phyloP scores from a whole-genome alignment of 768 basidiomycete genomes.

The Phanerochaete sordida region DNA sequence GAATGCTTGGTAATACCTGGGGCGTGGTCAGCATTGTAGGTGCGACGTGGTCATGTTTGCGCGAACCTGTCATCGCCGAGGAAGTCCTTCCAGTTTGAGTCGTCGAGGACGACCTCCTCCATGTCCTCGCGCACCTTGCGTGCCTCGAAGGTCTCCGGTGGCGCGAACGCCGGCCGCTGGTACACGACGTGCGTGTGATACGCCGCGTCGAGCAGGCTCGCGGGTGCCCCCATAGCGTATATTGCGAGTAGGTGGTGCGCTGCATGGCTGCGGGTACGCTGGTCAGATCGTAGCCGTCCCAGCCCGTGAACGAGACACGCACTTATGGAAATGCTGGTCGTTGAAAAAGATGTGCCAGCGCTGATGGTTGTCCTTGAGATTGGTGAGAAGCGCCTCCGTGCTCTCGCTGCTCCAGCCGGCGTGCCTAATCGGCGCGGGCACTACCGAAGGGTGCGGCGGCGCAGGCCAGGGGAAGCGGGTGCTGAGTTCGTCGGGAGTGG shows the following conservation, averaged over 20 bases:
- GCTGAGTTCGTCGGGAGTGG: slow-evolving; percentile 7
- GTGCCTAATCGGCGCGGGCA: slow-evolving; percentile 15
- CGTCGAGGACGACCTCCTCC: slow-evolving; percentile 30
- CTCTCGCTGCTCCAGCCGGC: slow-evolving; percentile 27
- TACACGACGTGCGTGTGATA: slow-evolving; percentile 38
- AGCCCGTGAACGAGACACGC: neutral
- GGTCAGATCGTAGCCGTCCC: neutral
- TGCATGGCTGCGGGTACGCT: slow-evolving; percentile 40
- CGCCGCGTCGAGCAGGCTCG: slow-evolving; percentile 37
- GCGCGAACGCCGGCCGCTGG: slow-evolving; percentile 34
- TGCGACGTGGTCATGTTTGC: neutral
- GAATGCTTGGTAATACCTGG: slow-evolving; percentile 59
- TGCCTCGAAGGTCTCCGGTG: slow-evolving; percentile 31
- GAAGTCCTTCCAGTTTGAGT: slow-evolving; percentile 48
- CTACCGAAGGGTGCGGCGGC: neutral
- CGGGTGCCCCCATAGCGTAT: slow-evolving; percentile 56
- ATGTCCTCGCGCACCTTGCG: neutral
- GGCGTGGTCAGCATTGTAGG: neutral
- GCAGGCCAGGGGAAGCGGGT: slow-evolving; percentile 12
- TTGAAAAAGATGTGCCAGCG: slow-evolving; percentile 50
- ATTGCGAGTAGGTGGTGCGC: slow-evolving; percentile 55
- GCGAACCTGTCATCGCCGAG: slow-evolving; percentile 54
- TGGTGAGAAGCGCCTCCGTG: slow-evolving; percentile 22
- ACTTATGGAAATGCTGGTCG: slow-evolving; percentile 49
- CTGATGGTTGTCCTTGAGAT: slow-evolving; percentile 47